Percentiles rank a stretch among this genome's conserved stretches.
Evolutionary conservation across 805 yeast species (phyloP).

Genomic region (Maudiozyma saulgeensis): DNA sequence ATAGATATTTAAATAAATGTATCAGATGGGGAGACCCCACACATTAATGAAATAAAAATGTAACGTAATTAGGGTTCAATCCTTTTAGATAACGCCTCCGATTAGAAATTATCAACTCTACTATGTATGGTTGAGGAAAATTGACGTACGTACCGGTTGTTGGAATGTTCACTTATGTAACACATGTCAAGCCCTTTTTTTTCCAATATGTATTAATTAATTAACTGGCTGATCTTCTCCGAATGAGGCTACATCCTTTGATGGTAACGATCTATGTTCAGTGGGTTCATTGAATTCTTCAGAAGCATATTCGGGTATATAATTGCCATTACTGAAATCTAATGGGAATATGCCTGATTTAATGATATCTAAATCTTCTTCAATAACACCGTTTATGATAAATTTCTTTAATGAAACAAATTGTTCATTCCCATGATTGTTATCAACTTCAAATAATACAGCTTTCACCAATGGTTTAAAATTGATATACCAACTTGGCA

Average conservation of each 20-base stretch:
- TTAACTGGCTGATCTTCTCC: neutral
- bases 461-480: constrained; percentile 27
- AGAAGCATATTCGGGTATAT: constrained; percentile 13
- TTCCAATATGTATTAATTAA: neutral
- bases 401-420: constrained; percentile 33
- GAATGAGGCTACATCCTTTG: neutral
- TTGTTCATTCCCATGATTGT: constrained; percentile 31
- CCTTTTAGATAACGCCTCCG: no score
- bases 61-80: no score
- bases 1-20: no score
- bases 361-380: constrained; percentile 26
- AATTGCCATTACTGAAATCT: constrained; percentile 7
- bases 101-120: no score
- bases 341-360: constrained; percentile 13
- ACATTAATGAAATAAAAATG: no score
- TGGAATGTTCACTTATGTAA: neutral
- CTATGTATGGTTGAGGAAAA: no score
- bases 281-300: neutral
- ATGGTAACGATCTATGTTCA: neutral
- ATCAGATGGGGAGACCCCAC: no score
- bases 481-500: constrained; percentile 27
- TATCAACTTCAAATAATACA: constrained; percentile 24
- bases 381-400: constrained; percentile 35
- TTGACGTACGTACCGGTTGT: no score
- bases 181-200: neutral